Conservation (phyloP, 495 filamentous ascomycete genomes). For the Penicillium crystallinum region DNA sequence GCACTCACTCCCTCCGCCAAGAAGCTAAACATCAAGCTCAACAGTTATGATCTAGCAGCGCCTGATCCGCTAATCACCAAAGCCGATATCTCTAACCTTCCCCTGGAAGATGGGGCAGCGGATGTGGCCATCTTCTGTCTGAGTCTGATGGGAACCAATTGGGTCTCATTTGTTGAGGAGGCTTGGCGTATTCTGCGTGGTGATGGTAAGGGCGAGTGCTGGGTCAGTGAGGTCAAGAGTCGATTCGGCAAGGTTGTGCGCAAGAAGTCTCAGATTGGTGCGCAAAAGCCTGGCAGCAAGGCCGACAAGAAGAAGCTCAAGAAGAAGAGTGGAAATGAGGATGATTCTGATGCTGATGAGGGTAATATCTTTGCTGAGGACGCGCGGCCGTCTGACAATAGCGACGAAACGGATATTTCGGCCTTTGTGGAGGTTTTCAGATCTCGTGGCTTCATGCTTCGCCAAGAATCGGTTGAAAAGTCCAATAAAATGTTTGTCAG, state of each 20-base stretch:
- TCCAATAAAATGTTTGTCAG: conserved; percentile 97
- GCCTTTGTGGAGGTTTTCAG: conserved; percentile 80
- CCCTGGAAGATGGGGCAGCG: conserved; percentile 61
- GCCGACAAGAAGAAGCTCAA: conserved; percentile 44
- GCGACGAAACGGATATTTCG: conserved; percentile 74
- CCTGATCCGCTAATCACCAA: conserved; percentile 67
- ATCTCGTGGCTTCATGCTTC: conserved; percentile 71
- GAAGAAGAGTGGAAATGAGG: conserved; percentile 33
- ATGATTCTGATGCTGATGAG: conserved; percentile 41
- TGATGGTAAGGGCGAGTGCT: conserved; percentile 85
- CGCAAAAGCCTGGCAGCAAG: conserved; percentile 60
- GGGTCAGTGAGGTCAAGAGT: conserved; percentile 94
- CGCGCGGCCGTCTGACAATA: conserved; percentile 29
- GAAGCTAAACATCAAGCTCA: conserved; percentile 62
- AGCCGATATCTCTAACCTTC: conserved; percentile 82
- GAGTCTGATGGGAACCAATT: conserved; percentile 98
- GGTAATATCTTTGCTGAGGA: conserved; percentile 46
- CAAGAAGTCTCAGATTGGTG: conserved; percentile 52
- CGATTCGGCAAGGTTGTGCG: conserved; percentile 67
- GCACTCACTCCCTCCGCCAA: conserved; percentile 50
- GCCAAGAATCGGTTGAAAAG: conserved; percentile 61
- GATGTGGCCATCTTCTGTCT: conserved; percentile 92
- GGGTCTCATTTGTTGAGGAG: conserved; percentile 91
- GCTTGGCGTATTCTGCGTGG: conserved; percentile 76
- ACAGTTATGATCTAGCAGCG: conserved; percentile 63